These are phyloP conservation scores for Trichoderma virens DNA, from an alignment of 495 filamentous ascomycete species.

Conservation along the genomic window DNA sequence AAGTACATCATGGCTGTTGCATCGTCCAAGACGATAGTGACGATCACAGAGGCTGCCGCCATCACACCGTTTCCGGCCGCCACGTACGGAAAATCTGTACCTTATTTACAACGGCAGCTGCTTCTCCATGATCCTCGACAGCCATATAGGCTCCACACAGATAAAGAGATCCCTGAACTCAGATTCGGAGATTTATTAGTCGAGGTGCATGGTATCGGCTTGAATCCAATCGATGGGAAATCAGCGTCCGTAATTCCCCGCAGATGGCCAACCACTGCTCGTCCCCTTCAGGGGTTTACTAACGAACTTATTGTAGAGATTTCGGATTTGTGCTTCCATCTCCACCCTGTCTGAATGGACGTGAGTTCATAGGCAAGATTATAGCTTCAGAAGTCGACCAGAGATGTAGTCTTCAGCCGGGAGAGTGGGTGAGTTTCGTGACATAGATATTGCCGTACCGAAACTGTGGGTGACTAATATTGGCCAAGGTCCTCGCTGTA, in stretches of 20 bases:
- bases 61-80: background rate
- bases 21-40: background rate
- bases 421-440: background rate
- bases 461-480: background rate
- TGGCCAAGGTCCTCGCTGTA: conserved; percentile 43
- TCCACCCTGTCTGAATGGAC: conserved; percentile 53
- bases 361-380: conserved; percentile 51
- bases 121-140: background rate
- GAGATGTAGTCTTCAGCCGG: conserved; percentile 7
- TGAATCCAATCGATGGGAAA: conserved; percentile 73
- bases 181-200: conserved; percentile 48
- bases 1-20: background rate
- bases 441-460: background rate
- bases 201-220: conserved; percentile 49
- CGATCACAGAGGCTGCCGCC: background rate
- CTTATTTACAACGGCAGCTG: background rate
- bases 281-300: background rate
- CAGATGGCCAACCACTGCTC: background rate
- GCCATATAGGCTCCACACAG: conserved; percentile 1
- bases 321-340: conserved; percentile 51
- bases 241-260: conserved; percentile 43
- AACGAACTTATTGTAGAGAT: background rate
- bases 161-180: background rate
- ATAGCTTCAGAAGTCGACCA: conserved; percentile 18
- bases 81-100: background rate